Percentiles rank a stretch among this genome's conserved stretches.
Conservation (phyloP, 257 asterid species). For the Euphrasia confusa region DNA sequence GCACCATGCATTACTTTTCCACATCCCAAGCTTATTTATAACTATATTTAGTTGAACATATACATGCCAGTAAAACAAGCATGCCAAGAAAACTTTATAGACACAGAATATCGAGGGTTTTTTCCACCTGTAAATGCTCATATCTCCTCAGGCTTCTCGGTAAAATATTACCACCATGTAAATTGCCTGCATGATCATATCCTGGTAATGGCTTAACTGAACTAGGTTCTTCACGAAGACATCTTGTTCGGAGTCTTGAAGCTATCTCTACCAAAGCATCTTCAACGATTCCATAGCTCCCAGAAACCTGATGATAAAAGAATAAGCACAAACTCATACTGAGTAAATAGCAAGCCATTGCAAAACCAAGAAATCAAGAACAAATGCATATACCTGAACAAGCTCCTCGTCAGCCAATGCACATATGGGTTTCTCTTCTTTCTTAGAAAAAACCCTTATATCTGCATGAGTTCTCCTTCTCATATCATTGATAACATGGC, state of each 20-base stretch:
- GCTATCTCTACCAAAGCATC: constrained; percentile 80
- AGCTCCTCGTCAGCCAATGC: constrained; percentile 81
- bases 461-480: constrained; percentile 83
- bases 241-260: constrained; percentile 67
- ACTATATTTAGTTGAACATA: not conserved
- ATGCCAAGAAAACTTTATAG: constrained; percentile 11
- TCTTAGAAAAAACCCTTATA: constrained; percentile 60
- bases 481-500: constrained; percentile 77
- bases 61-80: constrained; percentile 8
- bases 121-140: constrained; percentile 42
- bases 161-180: constrained; percentile 32
- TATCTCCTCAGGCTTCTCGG: constrained; percentile 55
- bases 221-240: constrained; percentile 54
- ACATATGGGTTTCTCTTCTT: constrained; percentile 67
- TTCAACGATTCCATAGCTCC: constrained; percentile 59
- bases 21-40: not conserved
- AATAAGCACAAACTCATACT: constrained; percentile 18
- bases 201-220: constrained; percentile 42
- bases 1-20: not conserved
- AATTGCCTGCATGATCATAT: constrained; percentile 40
- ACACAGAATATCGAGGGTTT: constrained; percentile 12
- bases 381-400: constrained; percentile 66
- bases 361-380: constrained; percentile 5
- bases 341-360: constrained; percentile 20
- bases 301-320: constrained; percentile 51